Evolutionary conservation across 495 filamentous ascomycete species (phyloP).

Genomic region (Xylaria telfairii): DNA sequence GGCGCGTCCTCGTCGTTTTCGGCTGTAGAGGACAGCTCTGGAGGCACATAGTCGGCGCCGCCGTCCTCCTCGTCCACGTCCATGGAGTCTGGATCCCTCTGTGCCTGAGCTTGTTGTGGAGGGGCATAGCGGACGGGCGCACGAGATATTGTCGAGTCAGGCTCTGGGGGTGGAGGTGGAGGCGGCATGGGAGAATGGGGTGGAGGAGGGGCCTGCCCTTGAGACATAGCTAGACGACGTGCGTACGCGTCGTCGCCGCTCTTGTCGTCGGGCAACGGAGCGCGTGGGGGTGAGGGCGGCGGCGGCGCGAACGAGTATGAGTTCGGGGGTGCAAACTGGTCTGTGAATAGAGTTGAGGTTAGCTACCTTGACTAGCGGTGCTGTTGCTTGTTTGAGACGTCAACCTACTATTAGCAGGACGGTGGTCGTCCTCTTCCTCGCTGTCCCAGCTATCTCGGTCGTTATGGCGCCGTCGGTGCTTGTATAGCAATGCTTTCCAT

Average conservation of each 20-base stretch:
- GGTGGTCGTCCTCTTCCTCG: constrained; percentile 58
- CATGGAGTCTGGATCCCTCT: constrained; percentile 47
- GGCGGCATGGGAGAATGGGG: constrained; percentile 46
- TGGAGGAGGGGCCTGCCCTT: constrained; percentile 48
- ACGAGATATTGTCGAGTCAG: constrained; percentile 72
- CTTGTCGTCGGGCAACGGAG: constrained; percentile 58
- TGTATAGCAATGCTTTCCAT: constrained; percentile 87
- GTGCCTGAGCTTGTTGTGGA: constrained; percentile 58
- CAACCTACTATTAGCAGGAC: constrained; percentile 58
- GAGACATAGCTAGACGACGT: constrained; percentile 63
- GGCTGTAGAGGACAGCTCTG: constrained; percentile 25
- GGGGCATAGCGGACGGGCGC: constrained; percentile 85
- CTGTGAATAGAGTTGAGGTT: constrained; percentile 47
- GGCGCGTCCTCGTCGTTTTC: constrained; percentile 31
- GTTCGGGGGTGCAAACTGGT: constrained; percentile 73
- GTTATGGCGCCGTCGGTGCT: constrained; percentile 65
- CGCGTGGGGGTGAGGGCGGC: constrained; percentile 54
- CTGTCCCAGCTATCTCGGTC: constrained; percentile 59
- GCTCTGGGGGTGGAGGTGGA: constrained; percentile 58
- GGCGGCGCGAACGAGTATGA: constrained; percentile 77
- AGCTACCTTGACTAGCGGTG: constrained; percentile 20
- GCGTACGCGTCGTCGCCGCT: constrained; percentile 77
- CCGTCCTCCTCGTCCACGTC: constrained; percentile 54
- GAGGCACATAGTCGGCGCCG: constrained; percentile 53
- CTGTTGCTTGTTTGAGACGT: background rate